Base-by-base conservation (phyloP, 805 yeast species). In the Yamadazyma tumulicola region DNA sequence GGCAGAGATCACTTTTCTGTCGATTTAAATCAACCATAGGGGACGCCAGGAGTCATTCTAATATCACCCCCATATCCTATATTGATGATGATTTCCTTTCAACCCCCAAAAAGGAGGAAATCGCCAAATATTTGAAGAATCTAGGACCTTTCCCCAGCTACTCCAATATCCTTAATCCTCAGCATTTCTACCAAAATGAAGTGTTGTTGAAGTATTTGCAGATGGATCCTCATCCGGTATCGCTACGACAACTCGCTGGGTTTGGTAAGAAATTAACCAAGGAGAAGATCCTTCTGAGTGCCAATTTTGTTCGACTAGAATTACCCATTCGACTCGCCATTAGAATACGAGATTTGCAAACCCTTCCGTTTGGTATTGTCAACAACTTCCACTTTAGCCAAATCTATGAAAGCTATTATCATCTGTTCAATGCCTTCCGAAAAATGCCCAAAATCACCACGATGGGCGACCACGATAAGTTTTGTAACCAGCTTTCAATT, bases 321-420 rank as follows among this genome's bases (percentile, higher is more conserved):
- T 62, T 93, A 18, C 88, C 96, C 5, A 79, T 85, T 14, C 66
- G 98, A 47, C 69, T 91, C 43, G 89, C 96, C 4, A 74, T 85
- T 58, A 75, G 93, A 33, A 72, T 91, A 19, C 62, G 81, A 45
- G 89, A 85, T 38, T 65, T 91, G 55, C 97, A 91, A 55, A 67
- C 69, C 6, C 60, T 91, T 37, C 96, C 96, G 1, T 91, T 80
- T 61, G 80, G 81, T 15, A 84, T 88, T 9, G 83, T 85, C 26
- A 81, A 85, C 54, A 91, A 91, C 55, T 82, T 77, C 51, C 96
- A 91, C 59, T 67, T 93, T 46, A 81, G 83, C 8, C 85, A 83
- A 49, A 93, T 89, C 15, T 91, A 91, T 57, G 95, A 87, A 54
- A 77, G 87, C 41, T 91, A 91, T 56, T 85, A 86, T 53, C 80